These are phyloP conservation scores for Akanthomyces lecanii DNA, from an alignment of 2,329 filamentous ascomycete species.

Conservation along the genomic window DNA sequence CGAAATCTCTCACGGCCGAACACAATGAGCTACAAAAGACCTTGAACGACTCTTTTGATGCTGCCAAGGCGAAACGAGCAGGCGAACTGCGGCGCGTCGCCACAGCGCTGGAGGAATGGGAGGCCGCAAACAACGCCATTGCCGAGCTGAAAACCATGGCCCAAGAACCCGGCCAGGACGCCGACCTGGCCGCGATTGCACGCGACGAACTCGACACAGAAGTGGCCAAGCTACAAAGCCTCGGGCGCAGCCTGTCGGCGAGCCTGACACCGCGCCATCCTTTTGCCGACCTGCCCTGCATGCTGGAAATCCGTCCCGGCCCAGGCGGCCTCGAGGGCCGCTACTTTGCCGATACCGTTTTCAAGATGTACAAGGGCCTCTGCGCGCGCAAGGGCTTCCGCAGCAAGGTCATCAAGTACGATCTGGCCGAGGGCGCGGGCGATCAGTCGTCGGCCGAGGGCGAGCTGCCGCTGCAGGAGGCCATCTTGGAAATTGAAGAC, in stretches of 20 bases:
- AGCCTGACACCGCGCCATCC: slow-evolving; percentile 83
- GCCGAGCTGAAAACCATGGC: slow-evolving; percentile 51
- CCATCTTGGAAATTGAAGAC: slow-evolving; percentile 76
- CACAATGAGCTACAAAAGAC: slow-evolving; percentile 49
- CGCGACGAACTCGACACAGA: slow-evolving; percentile 75
- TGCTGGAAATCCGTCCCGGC: slow-evolving; percentile 87
- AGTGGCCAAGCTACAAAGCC: slow-evolving; percentile 53
- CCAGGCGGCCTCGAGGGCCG: slow-evolving; percentile 88
- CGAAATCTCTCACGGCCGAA: slow-evolving; percentile 53
- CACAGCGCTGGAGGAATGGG: slow-evolving; percentile 54
- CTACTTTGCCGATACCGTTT: slow-evolving; percentile 80
- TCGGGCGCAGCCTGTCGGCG: slow-evolving; percentile 66
- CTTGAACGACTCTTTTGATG: slow-evolving; percentile 53
- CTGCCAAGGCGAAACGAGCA: slow-evolving; percentile 52
- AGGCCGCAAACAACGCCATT: slow-evolving; percentile 49
- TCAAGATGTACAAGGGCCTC: slow-evolving; percentile 84
- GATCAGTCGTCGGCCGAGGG: slow-evolving; percentile 48
- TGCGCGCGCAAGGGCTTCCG: slow-evolving; percentile 67
- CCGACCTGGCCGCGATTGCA: slow-evolving; percentile 73
- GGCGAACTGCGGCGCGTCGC: slow-evolving; percentile 59
- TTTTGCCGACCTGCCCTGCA: slow-evolving; percentile 83
- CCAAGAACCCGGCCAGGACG: slow-evolving; percentile 44
- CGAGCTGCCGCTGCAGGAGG: slow-evolving; percentile 75
- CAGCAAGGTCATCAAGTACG: slow-evolving; percentile 71
- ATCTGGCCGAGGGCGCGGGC: slow-evolving; percentile 63